Percentiles rank a stretch among this genome's conserved stretches.
Conservation (phyloP, 768 basidiomycete genomes). For the Coprinopsis marcescibilis region DNA sequence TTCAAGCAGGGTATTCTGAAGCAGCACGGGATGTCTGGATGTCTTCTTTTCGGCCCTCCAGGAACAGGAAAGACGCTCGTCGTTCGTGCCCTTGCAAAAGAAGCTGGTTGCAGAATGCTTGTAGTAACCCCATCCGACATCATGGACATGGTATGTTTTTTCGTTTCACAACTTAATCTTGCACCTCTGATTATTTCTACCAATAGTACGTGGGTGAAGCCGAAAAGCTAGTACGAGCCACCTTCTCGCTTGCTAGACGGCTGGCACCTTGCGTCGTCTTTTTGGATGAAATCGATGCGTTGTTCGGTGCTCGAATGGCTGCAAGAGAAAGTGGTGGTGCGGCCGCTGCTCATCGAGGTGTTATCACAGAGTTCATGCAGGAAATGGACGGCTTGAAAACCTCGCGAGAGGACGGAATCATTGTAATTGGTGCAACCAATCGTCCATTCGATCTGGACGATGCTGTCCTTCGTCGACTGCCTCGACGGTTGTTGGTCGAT, state of each 20-base stretch:
- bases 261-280: slow-evolving; percentile 92
- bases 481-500: slow-evolving; percentile 82
- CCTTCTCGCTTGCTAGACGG: slow-evolving; percentile 81
- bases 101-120: slow-evolving; percentile 92
- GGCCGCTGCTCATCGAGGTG: slow-evolving; percentile 76
- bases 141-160: slow-evolving; percentile 79
- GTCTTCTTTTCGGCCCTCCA: slow-evolving; percentile 88
- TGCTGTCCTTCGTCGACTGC: slow-evolving; percentile 84
- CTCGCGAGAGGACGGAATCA: slow-evolving; percentile 71
- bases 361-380: slow-evolving; percentile 92
- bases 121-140: slow-evolving; percentile 88
- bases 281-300: slow-evolving; percentile 90
- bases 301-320: slow-evolving; percentile 82
- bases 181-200: slow-evolving; percentile 6
- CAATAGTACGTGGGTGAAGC: slow-evolving; percentile 92
- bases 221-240: slow-evolving; percentile 83
- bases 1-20: slow-evolving; percentile 88
- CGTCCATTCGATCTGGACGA: slow-evolving; percentile 88
- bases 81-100: slow-evolving; percentile 86
- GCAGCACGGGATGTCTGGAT: slow-evolving; percentile 88
- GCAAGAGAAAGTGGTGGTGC: slow-evolving; percentile 72
- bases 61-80: slow-evolving; percentile 87
- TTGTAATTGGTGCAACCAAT: slow-evolving; percentile 94
- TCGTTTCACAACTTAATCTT: slow-evolving; percentile 1
- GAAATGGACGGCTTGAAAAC: slow-evolving; percentile 94